Evolutionary conservation across 305 asterid genomes (phyloP), one percentile per base, ranked within the genome.

Genomic region (Fraxinus dipetala): DNA sequence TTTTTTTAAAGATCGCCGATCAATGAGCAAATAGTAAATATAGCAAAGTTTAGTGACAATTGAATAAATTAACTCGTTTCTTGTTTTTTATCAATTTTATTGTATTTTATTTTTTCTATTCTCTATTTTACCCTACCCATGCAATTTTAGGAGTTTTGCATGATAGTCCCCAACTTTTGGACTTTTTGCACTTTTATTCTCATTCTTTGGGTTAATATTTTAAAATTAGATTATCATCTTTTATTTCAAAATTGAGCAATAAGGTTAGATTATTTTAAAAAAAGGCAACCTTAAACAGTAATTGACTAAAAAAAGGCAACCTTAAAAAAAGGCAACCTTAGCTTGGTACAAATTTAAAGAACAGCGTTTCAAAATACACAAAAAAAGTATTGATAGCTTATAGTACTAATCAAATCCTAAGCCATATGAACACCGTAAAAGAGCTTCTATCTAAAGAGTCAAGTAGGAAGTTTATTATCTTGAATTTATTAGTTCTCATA

Each of bases 401-500:
- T 40, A 40, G 4, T 9, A 14, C 14, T 10, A 11, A 40, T 40
- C 48, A 40, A 9, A 40, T 40, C 4, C 14, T 9, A 40, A 82
- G 79, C 76, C 84, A 30, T 86, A 84, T 34, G 93, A 90, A 6
- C 96, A 94, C 0, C 0, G 83, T 91, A 18, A 63, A 89, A 78
- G 85, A 86, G 72, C 86, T 89, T 28, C 0, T 38, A 9, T 38
- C 13, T 8, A 38, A 8, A 38, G 79, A 83, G 13, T 14, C 87
- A 91, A 2, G 0, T 90, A 0, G 73, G 82, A 89, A 83, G 92
- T 91, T 0, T 79, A 75, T 32, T 87, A 88, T 45, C 56, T 87
- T 4, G 93, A 92, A 20, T 91, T 90, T 81, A 82, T 87, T 6
- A 86, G 89, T 13, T 83, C 80, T n/a, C 89, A 86, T 79, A 7